Evolutionary conservation across 306 rosid species (phyloP).

Genomic region (Ormosia semicastrata): DNA sequence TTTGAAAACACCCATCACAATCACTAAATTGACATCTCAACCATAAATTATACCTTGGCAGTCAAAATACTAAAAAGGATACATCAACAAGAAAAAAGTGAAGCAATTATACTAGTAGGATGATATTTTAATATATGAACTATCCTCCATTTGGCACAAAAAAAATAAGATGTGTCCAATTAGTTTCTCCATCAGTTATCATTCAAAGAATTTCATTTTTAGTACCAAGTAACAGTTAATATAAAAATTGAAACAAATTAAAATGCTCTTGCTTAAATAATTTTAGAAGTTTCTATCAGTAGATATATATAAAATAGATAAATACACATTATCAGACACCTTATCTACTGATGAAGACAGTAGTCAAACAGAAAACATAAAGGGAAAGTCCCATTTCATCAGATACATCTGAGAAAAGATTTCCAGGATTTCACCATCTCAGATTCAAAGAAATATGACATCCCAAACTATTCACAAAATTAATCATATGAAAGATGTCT

Average conservation of each 20-base stretch:
- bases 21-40: neutral
- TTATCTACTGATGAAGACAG: constrained; percentile 4
- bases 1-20: neutral
- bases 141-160: neutral
- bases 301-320: neutral
- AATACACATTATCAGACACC: neutral
- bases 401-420: constrained; percentile 8
- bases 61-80: neutral
- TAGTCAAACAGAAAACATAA: constrained; percentile 17
- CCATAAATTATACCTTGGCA: neutral
- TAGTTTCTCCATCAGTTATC: neutral
- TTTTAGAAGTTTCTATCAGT: neutral
- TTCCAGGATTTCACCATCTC: constrained; percentile 15
- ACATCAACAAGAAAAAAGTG: neutral
- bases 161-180: too few species aligned
- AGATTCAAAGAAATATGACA: neutral
- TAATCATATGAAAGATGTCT: neutral
- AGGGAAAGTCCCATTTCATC: constrained; percentile 1
- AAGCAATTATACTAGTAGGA: neutral
- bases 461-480: constrained; percentile 11
- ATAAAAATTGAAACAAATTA: constrained; percentile 21
- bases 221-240: neutral
- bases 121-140: neutral
- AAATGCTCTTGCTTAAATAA: neutral
- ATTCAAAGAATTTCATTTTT: neutral